A percentile compares a stretch with the other conserved stretches of the same genome.
Conservation (phyloP, 2,329 filamentous ascomycete genomes). For the Colletotrichum sp. region DNA sequence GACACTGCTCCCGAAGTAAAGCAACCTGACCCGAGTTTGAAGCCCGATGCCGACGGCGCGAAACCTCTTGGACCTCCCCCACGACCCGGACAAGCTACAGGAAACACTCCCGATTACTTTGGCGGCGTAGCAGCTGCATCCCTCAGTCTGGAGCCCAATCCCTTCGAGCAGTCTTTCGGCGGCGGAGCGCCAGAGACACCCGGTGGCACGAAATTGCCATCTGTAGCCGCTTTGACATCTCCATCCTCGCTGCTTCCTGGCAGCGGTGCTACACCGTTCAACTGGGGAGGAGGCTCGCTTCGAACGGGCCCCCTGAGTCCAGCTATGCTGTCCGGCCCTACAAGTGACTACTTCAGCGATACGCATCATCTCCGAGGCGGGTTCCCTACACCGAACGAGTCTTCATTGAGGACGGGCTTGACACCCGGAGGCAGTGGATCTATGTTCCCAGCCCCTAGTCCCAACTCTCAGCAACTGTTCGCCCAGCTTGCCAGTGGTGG, state of each 20-base stretch:
- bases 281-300: constrained; percentile 84
- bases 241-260: constrained; percentile 82
- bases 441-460: constrained; percentile 94
- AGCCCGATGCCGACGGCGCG: constrained; percentile 61
- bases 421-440: constrained; percentile 95
- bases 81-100: constrained; percentile 59
- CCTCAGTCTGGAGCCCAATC: constrained; percentile 86
- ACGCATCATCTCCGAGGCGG: constrained; percentile 78
- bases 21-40: constrained; percentile 55
- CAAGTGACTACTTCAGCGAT: constrained; percentile 87
- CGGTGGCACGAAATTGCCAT: constrained; percentile 81
- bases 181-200: constrained; percentile 76
- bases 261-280: constrained; percentile 73
- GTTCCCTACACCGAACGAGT: constrained; percentile 96
- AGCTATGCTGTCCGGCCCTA: constrained; percentile 91
- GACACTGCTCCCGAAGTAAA: constrained; percentile 52
- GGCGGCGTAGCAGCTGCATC: constrained; percentile 58
- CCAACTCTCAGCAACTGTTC: constrained; percentile 78
- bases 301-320: constrained; percentile 93
- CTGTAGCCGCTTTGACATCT: constrained; percentile 89
- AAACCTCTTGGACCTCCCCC: constrained; percentile 75
- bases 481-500: constrained; percentile 79
- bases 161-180: constrained; percentile 94
- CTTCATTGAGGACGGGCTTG: constrained; percentile 85
- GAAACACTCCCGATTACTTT: constrained; percentile 74